Evolutionary conservation across 441 rosid genomes (phyloP).

Genomic region (Eutrema salsugineum): DNA sequence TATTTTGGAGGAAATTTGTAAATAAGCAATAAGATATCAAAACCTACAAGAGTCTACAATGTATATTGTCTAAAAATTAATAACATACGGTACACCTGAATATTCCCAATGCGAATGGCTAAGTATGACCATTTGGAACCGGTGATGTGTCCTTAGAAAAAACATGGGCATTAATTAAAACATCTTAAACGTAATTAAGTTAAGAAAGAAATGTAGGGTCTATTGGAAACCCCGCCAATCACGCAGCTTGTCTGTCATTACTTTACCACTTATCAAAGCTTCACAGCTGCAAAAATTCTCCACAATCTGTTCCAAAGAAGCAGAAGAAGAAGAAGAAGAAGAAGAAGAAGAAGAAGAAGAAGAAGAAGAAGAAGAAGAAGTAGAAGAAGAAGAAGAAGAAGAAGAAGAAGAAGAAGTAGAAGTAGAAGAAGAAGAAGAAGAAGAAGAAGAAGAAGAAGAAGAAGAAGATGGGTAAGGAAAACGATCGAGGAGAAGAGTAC

Average conservation of each 20-base stretch:
- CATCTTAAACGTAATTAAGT: background rate
- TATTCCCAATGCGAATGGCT: too few species aligned
- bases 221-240: constrained; percentile 37
- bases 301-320: background rate
- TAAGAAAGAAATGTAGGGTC: background rate
- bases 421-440: background rate
- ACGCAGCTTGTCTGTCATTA: constrained; percentile 36
- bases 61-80: too few species aligned
- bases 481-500: constrained; percentile 41
- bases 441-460: background rate
- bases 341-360: background rate
- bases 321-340: background rate
- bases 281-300: background rate
- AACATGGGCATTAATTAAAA: background rate
- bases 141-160: too few species aligned
- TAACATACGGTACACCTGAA: too few species aligned
- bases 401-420: background rate
- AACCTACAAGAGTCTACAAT: background rate
- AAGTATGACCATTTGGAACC: too few species aligned
- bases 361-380: background rate
- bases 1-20: background rate
- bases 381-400: background rate
- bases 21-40: background rate
- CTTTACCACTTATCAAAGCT: constrained; percentile 31
- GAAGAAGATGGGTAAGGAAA: constrained; percentile 30